A percentile compares a stretch with the other conserved stretches of the same genome.
Evolutionary conservation across 75 land plant species (phyloP).

Genomic region (Larix kaempferi): DNA sequence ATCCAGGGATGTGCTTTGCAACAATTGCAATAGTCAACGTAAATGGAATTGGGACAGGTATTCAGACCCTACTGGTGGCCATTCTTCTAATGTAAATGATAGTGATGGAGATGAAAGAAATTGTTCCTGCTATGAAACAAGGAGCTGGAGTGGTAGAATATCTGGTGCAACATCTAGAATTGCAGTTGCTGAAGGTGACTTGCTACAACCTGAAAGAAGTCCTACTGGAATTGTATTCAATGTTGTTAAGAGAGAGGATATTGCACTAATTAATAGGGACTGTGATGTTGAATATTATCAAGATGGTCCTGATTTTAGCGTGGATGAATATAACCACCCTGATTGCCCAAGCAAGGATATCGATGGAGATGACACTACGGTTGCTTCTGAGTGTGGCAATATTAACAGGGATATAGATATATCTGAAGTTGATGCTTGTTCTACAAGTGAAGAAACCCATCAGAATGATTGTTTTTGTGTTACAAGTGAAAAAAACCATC

Average conservation of each 20-base stretch:
- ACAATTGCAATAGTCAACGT: constrained; percentile 15
- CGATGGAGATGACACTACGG: constrained; percentile 25
- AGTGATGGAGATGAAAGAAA: constrained; percentile 9
- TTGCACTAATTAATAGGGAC: constrained; percentile 19
- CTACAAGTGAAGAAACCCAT: background rate
- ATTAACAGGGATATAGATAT: constrained; percentile 4
- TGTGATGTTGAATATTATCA: constrained; percentile 10
- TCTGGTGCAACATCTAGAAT: constrained; percentile 32
- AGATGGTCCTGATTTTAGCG: background rate
- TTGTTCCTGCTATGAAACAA: constrained; percentile 14
- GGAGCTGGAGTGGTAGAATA: constrained; percentile 15
- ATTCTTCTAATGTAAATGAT: constrained; percentile 12
- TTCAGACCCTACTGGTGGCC: constrained; percentile 35
- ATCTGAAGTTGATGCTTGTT: background rate
- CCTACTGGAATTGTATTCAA: constrained; percentile 60
- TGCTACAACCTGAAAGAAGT: constrained; percentile 61
- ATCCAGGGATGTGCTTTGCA: constrained; percentile 4
- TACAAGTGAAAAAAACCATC: background rate
- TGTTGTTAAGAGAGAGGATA: constrained; percentile 50
- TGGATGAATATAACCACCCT: constrained; percentile 36
- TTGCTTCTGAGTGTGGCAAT: constrained; percentile 34
- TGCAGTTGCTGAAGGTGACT: constrained; percentile 61
- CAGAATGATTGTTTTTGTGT: background rate
- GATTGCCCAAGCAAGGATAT: constrained; percentile 28
- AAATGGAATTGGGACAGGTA: constrained; percentile 31